phyloP scores from a whole-genome alignment of 371 early-diverging fungal genomes.

The Zancudomyces culisetae region DNA sequence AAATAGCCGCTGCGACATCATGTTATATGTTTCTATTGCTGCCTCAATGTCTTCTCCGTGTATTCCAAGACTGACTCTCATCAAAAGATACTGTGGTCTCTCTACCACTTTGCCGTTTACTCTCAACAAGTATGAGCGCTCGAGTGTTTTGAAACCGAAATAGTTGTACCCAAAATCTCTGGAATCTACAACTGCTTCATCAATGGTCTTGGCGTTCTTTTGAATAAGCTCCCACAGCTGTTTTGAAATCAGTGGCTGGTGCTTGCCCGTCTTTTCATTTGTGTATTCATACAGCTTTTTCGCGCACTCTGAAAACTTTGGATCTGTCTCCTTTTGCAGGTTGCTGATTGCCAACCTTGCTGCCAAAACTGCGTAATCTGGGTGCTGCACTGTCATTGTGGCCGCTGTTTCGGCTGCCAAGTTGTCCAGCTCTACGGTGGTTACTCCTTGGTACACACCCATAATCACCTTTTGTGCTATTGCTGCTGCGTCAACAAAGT shows the following conservation, averaged over 20 bases:
- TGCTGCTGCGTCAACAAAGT: conserved; percentile 76
- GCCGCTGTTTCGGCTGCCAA: conserved; percentile 94
- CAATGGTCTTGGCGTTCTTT: conserved; percentile 60
- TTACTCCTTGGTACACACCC: conserved; percentile 93
- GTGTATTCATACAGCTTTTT: conserved; percentile 66
- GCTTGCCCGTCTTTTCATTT: conserved; percentile 76
- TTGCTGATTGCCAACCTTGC: conserved; percentile 96
- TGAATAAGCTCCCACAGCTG: conserved; percentile 48
- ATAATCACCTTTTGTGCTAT: conserved; percentile 88
- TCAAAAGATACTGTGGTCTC: conserved; percentile 97
- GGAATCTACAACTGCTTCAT: conserved; percentile 84
- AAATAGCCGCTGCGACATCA: conserved; percentile 88
- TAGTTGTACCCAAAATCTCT: conserved; percentile 95
- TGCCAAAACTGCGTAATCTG: conserved; percentile 93
- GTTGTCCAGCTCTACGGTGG: conserved; percentile 90
- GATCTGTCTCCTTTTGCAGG: conserved; percentile 90
- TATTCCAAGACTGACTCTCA: conserved; percentile 97
- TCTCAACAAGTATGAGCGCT: conserved; percentile 86
- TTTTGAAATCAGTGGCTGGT: conserved; percentile 72
- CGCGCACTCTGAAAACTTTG: conserved; percentile 77
- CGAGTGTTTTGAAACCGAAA: conserved; percentile 98
- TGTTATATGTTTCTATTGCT: conserved; percentile 91
- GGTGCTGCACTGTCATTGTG: conserved; percentile 92
- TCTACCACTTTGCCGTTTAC: conserved; percentile 74
- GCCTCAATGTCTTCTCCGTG: conserved; percentile 84